phyloP scores from a whole-genome alignment of 1,139 yeast species.

The Taphrina wiesneri region DNA sequence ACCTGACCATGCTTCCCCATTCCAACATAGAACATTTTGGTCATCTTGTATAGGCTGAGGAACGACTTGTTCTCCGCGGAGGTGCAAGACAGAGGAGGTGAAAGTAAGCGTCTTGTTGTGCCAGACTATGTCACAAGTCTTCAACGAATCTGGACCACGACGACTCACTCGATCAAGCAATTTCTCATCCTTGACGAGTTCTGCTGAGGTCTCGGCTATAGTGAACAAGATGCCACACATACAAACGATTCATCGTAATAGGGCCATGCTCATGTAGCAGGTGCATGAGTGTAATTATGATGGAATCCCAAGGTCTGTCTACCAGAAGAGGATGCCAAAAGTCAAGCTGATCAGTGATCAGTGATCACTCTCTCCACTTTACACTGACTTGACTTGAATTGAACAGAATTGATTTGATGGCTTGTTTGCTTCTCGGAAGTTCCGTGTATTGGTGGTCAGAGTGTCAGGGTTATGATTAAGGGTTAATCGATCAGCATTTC shows the following conservation, averaged over 20 bases:
- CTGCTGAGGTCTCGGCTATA: conserved; percentile 13
- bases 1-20: conserved; percentile 31
- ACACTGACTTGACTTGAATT: too few relatives aligned
- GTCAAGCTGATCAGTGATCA: too few relatives aligned
- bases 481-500: conserved; percentile 16
- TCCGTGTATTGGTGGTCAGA: neutral
- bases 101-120: conserved; percentile 44
- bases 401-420: neutral
- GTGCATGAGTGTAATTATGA: neutral
- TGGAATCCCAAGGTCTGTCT: too few relatives aligned
- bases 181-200: neutral
- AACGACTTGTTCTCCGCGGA: conserved; percentile 64
- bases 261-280: neutral
- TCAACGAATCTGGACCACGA: conserved; percentile 40
- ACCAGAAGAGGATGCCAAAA: too few relatives aligned
- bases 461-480: conserved; percentile 9
- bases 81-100: conserved; percentile 76
- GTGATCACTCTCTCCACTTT: too few relatives aligned
- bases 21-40: conserved; percentile 32
- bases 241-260: neutral
- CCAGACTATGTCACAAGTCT: neutral
- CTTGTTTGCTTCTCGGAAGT: neutral
- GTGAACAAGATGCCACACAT: conserved; percentile 44
- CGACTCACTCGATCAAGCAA: conserved; percentile 30
- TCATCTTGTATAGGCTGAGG: conserved; percentile 33